Evolutionary conservation across 2,329 filamentous ascomycete species (phyloP).

Genomic region (Dichotomopilus funicola): DNA sequence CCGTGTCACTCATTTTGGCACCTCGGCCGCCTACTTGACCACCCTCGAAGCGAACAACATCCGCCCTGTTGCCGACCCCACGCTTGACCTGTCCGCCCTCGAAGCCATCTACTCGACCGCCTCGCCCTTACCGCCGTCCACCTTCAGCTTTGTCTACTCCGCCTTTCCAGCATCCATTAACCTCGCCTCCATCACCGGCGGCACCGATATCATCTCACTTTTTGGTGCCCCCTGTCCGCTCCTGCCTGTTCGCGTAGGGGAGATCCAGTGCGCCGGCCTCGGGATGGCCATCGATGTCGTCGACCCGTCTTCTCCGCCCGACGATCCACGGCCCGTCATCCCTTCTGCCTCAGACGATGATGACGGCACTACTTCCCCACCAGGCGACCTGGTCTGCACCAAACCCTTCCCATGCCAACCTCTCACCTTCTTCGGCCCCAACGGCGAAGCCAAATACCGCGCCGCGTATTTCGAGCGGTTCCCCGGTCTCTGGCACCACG

Average conservation of each 20-base stretch:
- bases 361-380: conserved; percentile 35
- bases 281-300: conserved; percentile 69
- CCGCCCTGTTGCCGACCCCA: conserved; percentile 48
- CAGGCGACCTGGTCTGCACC: conserved; percentile 83
- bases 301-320: conserved; percentile 49
- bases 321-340: conserved; percentile 39
- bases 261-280: conserved; percentile 71
- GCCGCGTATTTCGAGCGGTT: conserved; percentile 87
- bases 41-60: conserved; percentile 75
- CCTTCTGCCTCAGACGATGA: conserved; percentile 37
- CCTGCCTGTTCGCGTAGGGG: conserved; percentile 63
- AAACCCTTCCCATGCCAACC: conserved; percentile 87
- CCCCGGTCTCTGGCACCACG: conserved; percentile 78
- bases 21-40: conserved; percentile 87
- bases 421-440: conserved; percentile 74
- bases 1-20: conserved; percentile 86
- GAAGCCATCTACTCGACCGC: conserved; percentile 91
- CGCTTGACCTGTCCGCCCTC: conserved; percentile 56
- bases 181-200: conserved; percentile 87
- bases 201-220: conserved; percentile 92
- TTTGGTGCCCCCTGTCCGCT: conserved; percentile 81
- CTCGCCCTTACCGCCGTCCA: conserved; percentile 85
- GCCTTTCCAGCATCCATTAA: conserved; percentile 77
- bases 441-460: conserved; percentile 69
- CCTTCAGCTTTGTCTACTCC: conserved; percentile 82